Evolutionary conservation across 352 stramenopile genomes (phyloP).

Genomic region (Phytopythium mirpurense): DNA sequence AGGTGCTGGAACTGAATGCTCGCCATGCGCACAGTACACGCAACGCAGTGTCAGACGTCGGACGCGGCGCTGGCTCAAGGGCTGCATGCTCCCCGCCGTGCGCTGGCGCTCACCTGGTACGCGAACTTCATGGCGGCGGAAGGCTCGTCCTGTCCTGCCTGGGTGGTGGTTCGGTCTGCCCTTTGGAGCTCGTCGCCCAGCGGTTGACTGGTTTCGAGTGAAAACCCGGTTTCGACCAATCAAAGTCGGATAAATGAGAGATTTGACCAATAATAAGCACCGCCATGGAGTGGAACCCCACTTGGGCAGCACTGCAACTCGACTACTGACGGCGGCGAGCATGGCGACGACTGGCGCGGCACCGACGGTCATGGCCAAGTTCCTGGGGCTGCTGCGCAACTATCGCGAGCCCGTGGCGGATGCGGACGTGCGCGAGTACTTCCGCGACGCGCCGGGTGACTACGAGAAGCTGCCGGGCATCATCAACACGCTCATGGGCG

Average conservation of each 20-base stretch:
- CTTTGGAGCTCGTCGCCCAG: conserved; percentile 12
- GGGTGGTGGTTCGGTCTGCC: conserved; percentile 9
- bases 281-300: too few relatives aligned
- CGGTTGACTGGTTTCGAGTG: conserved; percentile 22
- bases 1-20: conserved; percentile 91
- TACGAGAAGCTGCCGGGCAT: conserved; percentile 80
- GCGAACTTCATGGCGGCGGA: conserved; percentile 77
- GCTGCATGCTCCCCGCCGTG: too few relatives aligned
- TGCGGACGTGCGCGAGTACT: conserved; percentile 75
- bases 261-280: too few relatives aligned
- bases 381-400: conserved; percentile 74
- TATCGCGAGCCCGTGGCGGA: conserved; percentile 78
- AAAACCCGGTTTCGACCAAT: conserved; percentile 10
- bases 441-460: conserved; percentile 56
- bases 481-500: conserved; percentile 82
- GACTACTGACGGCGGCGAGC: conserved; percentile 23
- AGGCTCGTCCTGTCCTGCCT: too few relatives aligned
- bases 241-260: conserved; percentile 1
- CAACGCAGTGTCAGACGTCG: neutral
- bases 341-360: conserved; percentile 21
- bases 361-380: conserved; percentile 48
- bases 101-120: conserved; percentile 48
- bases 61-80: too few relatives aligned
- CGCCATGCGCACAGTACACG: conserved; percentile 1
- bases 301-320: too few relatives aligned